These are phyloP conservation scores for Candida germanica DNA, from an alignment of 805 yeast genomes.

Conservation along the genomic window DNA sequence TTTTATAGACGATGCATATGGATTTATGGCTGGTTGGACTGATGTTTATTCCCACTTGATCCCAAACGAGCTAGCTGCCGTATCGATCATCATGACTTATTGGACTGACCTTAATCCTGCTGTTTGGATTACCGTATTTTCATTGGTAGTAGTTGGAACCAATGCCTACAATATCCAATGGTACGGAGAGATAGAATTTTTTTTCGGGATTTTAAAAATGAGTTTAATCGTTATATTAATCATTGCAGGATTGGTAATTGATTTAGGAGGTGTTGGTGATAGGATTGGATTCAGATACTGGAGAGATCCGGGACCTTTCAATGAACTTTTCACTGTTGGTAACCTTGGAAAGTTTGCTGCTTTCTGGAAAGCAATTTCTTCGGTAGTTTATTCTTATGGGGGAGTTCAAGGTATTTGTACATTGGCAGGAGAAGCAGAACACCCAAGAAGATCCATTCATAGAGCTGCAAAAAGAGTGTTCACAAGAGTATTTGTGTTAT, in stretches of 20 bases:
- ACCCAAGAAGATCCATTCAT: constrained; percentile 31
- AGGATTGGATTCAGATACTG: constrained; percentile 37
- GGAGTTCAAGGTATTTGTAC: constrained; percentile 27
- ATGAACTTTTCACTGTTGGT: constrained; percentile 33
- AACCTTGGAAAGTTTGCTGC: constrained; percentile 32
- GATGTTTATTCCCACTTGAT: constrained; percentile 30
- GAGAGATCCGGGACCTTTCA: constrained; percentile 33
- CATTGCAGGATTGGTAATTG: constrained; percentile 19
- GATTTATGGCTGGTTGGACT: constrained; percentile 47
- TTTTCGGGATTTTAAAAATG: constrained; percentile 23
- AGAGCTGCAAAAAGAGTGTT: constrained; percentile 29
- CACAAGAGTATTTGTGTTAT: constrained; percentile 25
- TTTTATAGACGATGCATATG: constrained; percentile 43
- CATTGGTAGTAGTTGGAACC: constrained; percentile 29
- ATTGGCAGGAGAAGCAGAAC: constrained; percentile 31
- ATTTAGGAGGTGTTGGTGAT: constrained; percentile 23
- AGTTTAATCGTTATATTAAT: constrained; percentile 20
- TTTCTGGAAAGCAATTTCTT: constrained; percentile 30
- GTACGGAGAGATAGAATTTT: constrained; percentile 30
- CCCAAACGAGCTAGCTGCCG: constrained; percentile 46
- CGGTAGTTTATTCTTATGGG: constrained; percentile 37
- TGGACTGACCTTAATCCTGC: constrained; percentile 46
- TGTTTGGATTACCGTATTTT: constrained; percentile 43
- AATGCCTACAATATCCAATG: constrained; percentile 38
- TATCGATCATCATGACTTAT: constrained; percentile 43